phyloP scores from a whole-genome alignment of 345 rosid species.

The Dipteronia sinensis region DNA sequence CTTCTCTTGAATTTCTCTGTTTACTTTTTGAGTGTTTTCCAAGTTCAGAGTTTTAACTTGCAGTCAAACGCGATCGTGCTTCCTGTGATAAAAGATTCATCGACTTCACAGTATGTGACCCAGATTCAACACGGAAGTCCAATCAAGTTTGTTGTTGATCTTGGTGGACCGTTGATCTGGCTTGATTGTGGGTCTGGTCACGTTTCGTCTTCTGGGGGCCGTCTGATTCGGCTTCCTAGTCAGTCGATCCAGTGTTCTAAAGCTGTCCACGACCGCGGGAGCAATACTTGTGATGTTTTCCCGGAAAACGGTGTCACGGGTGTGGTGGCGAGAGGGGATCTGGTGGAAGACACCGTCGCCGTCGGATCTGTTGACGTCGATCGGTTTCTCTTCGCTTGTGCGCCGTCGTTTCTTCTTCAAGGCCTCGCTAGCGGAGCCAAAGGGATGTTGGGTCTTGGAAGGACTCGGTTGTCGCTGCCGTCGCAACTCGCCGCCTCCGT shows the following conservation, averaged over 20 bases:
- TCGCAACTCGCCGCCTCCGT: slow-evolving; percentile 52
- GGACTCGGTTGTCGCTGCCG: slow-evolving; percentile 49
- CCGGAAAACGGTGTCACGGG: slow-evolving; percentile 37
- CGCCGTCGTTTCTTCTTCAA: slow-evolving; percentile 35
- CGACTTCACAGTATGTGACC: slow-evolving; percentile 67
- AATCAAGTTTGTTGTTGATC: slow-evolving; percentile 56
- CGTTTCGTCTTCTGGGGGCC: slow-evolving; percentile 25
- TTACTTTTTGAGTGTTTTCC: background rate
- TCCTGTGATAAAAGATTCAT: slow-evolving; percentile 53
- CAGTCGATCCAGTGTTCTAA: slow-evolving; percentile 62
- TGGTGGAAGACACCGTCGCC: slow-evolving; percentile 45
- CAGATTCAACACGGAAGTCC: slow-evolving; percentile 39
- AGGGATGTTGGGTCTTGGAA: slow-evolving; percentile 72
- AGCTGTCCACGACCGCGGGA: slow-evolving; percentile 23
- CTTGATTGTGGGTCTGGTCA: slow-evolving; percentile 39
- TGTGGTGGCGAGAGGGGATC: slow-evolving; percentile 42
- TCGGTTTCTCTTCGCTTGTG: slow-evolving; percentile 47
- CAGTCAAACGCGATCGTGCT: slow-evolving; percentile 27
- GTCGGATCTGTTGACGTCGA: slow-evolving; percentile 39
- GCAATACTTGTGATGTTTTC: slow-evolving; percentile 40
- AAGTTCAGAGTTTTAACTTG: slow-evolving; percentile 24
- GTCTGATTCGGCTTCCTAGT: slow-evolving; percentile 29
- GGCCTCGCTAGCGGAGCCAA: slow-evolving; percentile 54
- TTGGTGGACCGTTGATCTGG: slow-evolving; percentile 58
- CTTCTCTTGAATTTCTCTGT: slow-evolving; percentile 14